These are phyloP conservation scores for Lasiosphaeris hirsuta DNA, from an alignment of 495 filamentous ascomycete genomes.

Conservation along the genomic window DNA sequence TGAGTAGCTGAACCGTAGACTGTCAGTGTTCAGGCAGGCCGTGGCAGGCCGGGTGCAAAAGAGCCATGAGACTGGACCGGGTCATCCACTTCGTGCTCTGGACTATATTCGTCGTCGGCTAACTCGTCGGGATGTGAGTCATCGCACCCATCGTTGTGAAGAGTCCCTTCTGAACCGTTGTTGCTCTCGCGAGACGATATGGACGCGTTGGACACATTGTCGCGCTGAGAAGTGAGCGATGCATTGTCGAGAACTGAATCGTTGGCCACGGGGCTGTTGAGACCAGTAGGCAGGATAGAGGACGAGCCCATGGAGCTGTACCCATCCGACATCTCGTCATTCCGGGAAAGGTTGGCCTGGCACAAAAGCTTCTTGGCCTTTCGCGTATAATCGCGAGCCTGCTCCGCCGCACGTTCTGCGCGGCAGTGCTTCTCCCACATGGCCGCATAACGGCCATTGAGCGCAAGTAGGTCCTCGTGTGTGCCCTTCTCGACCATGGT, in stretches of 20 bases:
- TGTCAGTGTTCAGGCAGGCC: not conserved
- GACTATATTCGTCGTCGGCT: constrained; percentile 7
- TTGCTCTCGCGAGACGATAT: constrained; percentile 18
- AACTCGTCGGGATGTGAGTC: constrained; percentile 2
- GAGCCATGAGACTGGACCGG: not conserved
- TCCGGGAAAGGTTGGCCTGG: constrained; percentile 38
- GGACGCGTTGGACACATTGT: constrained; percentile 11
- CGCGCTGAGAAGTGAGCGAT: constrained; percentile 11
- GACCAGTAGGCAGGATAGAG: constrained; percentile 24
- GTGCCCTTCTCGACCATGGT: constrained; percentile 81
- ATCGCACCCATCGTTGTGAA: constrained; percentile 22
- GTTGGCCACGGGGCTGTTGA: constrained; percentile 15
- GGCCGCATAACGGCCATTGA: constrained; percentile 74
- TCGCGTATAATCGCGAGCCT: constrained; percentile 59
- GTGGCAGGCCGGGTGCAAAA: not conserved
- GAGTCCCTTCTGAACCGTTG: constrained; percentile 26
- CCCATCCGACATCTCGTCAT: constrained; percentile 25
- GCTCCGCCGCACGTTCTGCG: constrained; percentile 77
- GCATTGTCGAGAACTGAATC: constrained; percentile 7
- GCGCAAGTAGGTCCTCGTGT: constrained; percentile 75
- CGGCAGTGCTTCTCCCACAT: constrained; percentile 98
- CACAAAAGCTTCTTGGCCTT: constrained; percentile 52
- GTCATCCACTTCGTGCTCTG: not conserved
- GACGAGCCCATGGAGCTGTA: constrained; percentile 35
- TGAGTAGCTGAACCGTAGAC: too few relatives aligned